Evolutionary conservation across 495 filamentous ascomycete genomes (phyloP), one percentile per base, ranked within the genome.

Genomic region (Penicillium ochrochloron): DNA sequence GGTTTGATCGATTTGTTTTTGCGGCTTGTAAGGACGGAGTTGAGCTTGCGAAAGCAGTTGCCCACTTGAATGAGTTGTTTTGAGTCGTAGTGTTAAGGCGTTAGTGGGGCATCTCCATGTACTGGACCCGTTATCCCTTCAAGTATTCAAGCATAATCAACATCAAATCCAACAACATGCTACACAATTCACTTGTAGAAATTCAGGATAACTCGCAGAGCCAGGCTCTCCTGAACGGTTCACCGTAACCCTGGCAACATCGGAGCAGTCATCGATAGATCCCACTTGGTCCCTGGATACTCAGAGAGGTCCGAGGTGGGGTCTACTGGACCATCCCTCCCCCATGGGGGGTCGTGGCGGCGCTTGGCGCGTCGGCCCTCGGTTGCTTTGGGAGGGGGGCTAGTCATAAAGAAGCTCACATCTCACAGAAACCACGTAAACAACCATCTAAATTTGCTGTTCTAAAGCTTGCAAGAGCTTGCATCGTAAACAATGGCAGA

Each of bases 1-100:
- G 71, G 2, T 74, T 74, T 57, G 61, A 72, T 14, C 64, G 71
- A 2, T 74, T 74, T 55, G 61, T 74, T 14, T 76, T 67, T 63
- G 73, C 66, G 21, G 57, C 61, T n/a, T 72, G 67, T 59, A 54
- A 59, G n/a, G 65, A 46, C 3, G 59, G 29, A 21, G 10, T 9
- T 11, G 64, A 66, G 35, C 46, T 66, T 46, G 59, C 60, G 33
- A 37, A 52, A 25, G 58, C 59, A 2, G 41, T 44, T 27, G 12
- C 19, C 1, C 51, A 57, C 7, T 34, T 65, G 31, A 51, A 41
- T 21, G 9, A 21, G 39, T 10, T 53, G 17, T 42, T 42, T 61
- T 61, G 34, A 42, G n/a, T 15, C 15, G 14, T 29, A 44, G 15
- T 48, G n/a, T 8, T 9, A 17, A 21, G 46, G 8, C 3, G 48